These are phyloP conservation scores for Tolypocladium pustulatum DNA, from an alignment of 2,329 filamentous ascomycete species.

Conservation along the genomic window DNA sequence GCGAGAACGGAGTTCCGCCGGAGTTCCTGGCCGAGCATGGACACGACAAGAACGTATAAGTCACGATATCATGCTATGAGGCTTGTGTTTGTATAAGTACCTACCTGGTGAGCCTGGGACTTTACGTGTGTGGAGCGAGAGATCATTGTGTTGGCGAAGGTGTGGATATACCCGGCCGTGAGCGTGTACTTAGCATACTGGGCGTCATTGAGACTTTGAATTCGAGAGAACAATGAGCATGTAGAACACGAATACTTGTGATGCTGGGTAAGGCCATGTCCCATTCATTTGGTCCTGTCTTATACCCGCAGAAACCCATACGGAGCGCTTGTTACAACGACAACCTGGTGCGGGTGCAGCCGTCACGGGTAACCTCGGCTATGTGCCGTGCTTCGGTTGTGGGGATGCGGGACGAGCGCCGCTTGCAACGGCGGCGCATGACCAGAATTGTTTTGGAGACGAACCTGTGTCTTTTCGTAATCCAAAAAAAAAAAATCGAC, in stretches of 20 bases:
- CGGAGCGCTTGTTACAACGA: not conserved
- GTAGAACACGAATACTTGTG: not conserved
- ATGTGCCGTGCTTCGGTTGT: conserved; percentile 3
- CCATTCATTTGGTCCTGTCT: not conserved
- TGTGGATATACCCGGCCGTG: not conserved
- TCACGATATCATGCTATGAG: too few species aligned
- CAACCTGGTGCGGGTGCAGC: not conserved
- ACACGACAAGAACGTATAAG: not conserved
- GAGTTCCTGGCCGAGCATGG: conserved; percentile 40
- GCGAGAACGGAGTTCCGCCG: conserved; percentile 38
- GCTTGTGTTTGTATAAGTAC: not conserved
- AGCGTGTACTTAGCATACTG: not conserved
- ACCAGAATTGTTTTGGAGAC: not conserved
- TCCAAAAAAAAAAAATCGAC: not conserved
- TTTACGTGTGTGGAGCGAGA: not conserved
- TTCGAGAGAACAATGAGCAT: not conserved
- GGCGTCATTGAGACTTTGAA: not conserved
- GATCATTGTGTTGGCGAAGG: not conserved
- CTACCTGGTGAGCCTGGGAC: not conserved
- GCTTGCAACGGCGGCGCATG: not conserved
- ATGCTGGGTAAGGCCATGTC: not conserved
- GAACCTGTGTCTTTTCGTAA: not conserved
- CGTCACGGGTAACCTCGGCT: conserved; percentile 7
- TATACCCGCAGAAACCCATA: not conserved
- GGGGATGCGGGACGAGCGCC: conserved; percentile 1